phyloP scores from a whole-genome alignment of 2,329 filamentous ascomycete genomes.

The Epichloe gansuensis region DNA sequence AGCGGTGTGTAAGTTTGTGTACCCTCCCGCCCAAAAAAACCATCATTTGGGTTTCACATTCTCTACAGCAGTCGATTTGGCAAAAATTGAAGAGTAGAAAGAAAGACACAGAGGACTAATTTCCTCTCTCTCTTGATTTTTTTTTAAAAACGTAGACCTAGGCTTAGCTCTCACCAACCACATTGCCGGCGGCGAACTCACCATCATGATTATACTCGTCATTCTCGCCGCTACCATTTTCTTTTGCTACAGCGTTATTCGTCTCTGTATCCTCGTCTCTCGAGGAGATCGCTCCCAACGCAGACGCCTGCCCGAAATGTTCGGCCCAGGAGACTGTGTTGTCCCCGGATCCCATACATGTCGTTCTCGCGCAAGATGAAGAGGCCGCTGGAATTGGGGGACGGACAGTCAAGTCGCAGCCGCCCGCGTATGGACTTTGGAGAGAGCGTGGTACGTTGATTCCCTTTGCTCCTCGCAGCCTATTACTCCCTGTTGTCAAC shows the following conservation, averaged over 20 bases:
- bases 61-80: neutral
- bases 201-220: constrained; percentile 67
- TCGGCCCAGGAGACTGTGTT: constrained; percentile 51
- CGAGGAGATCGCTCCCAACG: constrained; percentile 26
- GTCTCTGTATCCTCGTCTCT: constrained; percentile 55
- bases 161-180: constrained; percentile 55
- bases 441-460: constrained; percentile 63
- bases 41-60: neutral
- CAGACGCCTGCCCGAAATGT: constrained; percentile 27
- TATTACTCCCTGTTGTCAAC: too few relatives aligned
- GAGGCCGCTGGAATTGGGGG: constrained; percentile 48
- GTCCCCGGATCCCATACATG: constrained; percentile 63
- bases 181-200: constrained; percentile 56
- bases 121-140: neutral
- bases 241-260: constrained; percentile 68
- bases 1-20: constrained; percentile 48
- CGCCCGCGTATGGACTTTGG: constrained; percentile 81
- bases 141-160: constrained; percentile 43
- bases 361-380: constrained; percentile 63
- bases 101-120: neutral
- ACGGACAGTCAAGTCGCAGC: constrained; percentile 46
- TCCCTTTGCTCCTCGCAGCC: neutral
- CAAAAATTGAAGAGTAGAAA: neutral
- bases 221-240: constrained; percentile 64
- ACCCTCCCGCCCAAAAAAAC: neutral